Conservation (phyloP, 192 early-diverging fungal genomes). For the Coemansia javaensis region DNA sequence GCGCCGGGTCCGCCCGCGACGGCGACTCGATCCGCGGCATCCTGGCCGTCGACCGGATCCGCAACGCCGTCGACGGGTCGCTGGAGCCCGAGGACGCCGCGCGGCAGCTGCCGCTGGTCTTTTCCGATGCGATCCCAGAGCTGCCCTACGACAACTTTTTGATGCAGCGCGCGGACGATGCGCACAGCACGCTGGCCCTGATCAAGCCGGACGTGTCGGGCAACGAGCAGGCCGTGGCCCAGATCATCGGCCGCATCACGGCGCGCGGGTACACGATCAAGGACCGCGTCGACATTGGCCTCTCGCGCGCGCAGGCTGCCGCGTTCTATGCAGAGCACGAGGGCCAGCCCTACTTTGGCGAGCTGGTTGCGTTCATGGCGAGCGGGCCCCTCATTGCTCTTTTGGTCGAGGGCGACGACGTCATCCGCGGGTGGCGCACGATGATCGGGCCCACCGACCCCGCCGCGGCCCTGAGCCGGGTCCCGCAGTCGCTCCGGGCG, state of each 20-base stretch:
- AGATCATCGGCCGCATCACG: constrained; percentile 32
- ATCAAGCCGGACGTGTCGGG: constrained; percentile 54
- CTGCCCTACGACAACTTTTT: constrained; percentile 43
- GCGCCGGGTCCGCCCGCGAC: constrained; percentile 24
- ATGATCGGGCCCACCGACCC: constrained; percentile 53
- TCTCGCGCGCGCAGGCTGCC: constrained; percentile 36
- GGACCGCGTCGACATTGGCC: constrained; percentile 29
- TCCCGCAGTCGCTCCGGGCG: constrained; percentile 50
- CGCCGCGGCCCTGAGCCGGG: constrained; percentile 17
- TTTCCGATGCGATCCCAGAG: constrained; percentile 36
- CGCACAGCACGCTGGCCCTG: constrained; percentile 49
- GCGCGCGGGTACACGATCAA: constrained; percentile 48
- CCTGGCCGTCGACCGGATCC: constrained; percentile 52
- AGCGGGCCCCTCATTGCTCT: constrained; percentile 53
- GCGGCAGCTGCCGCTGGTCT: constrained; percentile 47
- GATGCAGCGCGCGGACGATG: constrained; percentile 44
- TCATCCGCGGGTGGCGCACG: constrained; percentile 49
- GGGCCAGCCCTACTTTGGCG: constrained; percentile 36
- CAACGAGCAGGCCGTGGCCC: constrained; percentile 17
- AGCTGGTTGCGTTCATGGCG: constrained; percentile 42
- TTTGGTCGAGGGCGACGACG: constrained; percentile 49
- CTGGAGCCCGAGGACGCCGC: constrained; percentile 46
- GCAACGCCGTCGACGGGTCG: constrained; percentile 56
- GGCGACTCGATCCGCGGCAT: constrained; percentile 53
- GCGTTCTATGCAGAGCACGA: constrained; percentile 47